Percentiles rank a stretch among this genome's conserved stretches.
Conservation (phyloP, 164 flowering plant genomes). For the Sextonia rubra region DNA sequence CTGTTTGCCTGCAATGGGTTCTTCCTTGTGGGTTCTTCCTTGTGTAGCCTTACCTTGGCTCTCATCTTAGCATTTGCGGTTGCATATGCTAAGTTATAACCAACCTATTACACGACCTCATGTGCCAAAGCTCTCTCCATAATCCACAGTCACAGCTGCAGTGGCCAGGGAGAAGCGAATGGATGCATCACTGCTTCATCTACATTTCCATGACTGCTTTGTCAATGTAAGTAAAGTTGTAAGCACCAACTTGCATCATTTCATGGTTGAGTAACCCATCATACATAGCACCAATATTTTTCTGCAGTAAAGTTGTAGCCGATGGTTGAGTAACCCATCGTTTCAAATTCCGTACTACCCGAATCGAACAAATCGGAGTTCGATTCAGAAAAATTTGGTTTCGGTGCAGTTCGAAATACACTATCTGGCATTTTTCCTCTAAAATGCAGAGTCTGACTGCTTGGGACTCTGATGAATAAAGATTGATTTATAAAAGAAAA, state of each 20-base stretch:
- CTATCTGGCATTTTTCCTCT: too few species aligned
- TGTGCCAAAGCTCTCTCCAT: constrained; percentile 21
- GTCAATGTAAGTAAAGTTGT: constrained; percentile 8
- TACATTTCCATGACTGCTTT: constrained; percentile 21
- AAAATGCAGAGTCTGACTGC: too few species aligned
- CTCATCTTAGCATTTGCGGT: not conserved
- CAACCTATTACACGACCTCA: constrained; percentile 9
- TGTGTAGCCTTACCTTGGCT: not conserved
- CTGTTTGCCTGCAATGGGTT: not conserved
- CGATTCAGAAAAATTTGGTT: too few species aligned
- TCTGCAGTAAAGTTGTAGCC: too few species aligned
- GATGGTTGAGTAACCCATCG: too few species aligned
- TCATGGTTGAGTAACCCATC: too few species aligned
- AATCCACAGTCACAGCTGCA: constrained; percentile 11
- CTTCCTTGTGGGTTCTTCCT: constrained; percentile 1
- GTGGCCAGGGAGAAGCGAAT: constrained; percentile 17
- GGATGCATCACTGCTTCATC: constrained; percentile 23
- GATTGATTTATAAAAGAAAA: too few species aligned
- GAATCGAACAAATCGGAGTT: too few species aligned
- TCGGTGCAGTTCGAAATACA: not conserved
- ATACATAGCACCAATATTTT: not conserved
- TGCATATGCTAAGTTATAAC: not conserved
- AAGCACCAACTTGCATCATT: not conserved
- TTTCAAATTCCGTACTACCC: too few species aligned
- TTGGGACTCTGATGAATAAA: too few species aligned